A percentile compares a stretch with the other conserved stretches of the same genome.
Evolutionary conservation across 1,139 yeast genomes (phyloP).

Genomic region (Sugiyamaella sp.): DNA sequence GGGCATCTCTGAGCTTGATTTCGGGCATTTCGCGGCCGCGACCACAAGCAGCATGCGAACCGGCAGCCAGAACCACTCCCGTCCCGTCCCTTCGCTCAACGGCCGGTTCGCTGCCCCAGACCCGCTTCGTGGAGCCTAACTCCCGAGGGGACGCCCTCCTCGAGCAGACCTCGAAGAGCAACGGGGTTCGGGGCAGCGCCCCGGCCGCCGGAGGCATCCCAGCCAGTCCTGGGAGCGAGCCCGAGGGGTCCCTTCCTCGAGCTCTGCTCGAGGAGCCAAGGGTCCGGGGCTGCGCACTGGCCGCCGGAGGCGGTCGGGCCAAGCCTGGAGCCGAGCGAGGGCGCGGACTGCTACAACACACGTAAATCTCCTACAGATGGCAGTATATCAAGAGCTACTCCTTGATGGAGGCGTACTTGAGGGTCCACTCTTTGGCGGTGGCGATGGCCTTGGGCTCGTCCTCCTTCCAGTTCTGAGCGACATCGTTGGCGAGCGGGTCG

Average conservation of each 20-base stretch:
- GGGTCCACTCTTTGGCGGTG: slow-evolving; percentile 90
- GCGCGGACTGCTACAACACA: slow-evolving; percentile 1
- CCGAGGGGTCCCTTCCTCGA: slow-evolving; percentile 96
- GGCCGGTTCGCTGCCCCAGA: too few species aligned
- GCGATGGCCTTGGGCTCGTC: slow-evolving; percentile 78
- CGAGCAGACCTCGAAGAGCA: slow-evolving; percentile 55
- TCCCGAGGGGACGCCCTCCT: too few species aligned
- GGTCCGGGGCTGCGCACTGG: slow-evolving; percentile 1
- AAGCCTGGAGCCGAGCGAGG: not conserved
- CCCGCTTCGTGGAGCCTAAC: slow-evolving; percentile 79
- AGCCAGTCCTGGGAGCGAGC: too few species aligned
- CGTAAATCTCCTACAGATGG: not conserved
- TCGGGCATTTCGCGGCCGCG: too few species aligned
- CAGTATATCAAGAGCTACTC: slow-evolving; percentile 16
- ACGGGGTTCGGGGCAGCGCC: slow-evolving; percentile 3
- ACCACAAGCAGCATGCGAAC: too few species aligned
- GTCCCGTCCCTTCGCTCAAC: too few species aligned
- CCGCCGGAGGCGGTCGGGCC: slow-evolving; percentile 1
- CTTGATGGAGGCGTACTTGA: slow-evolving; percentile 61
- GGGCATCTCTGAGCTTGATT: too few species aligned
- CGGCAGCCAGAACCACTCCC: too few species aligned
- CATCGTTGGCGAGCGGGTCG: slow-evolving; percentile 97
- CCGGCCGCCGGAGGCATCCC: not conserved
- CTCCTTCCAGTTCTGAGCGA: slow-evolving; percentile 94
- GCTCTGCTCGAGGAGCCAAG: slow-evolving; percentile 45